A percentile compares a stretch with the other conserved stretches of the same genome.
These are phyloP conservation scores for Penicillium psychrosexuale DNA, from an alignment of 2,329 filamentous ascomycete genomes.

Conservation along the genomic window DNA sequence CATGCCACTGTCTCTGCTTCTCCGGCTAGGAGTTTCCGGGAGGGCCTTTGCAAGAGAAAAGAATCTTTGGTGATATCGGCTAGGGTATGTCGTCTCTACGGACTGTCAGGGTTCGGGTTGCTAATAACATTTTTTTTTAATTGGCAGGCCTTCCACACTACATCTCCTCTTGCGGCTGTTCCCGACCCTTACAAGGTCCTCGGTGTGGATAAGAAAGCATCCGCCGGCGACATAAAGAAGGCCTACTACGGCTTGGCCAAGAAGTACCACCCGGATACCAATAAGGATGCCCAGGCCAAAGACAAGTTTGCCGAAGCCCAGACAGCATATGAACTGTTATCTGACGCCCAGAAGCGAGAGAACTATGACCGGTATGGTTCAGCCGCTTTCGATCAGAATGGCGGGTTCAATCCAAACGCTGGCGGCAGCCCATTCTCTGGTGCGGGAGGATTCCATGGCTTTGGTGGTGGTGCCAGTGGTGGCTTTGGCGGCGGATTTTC, in stretches of 20 bases:
- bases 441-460: slow-evolving; percentile 60
- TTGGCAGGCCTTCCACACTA: slow-evolving; percentile 44
- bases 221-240: slow-evolving; percentile 88
- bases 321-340: slow-evolving; percentile 87
- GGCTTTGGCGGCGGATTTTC: slow-evolving; percentile 63
- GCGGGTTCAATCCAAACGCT: slow-evolving; percentile 74
- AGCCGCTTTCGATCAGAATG: slow-evolving; percentile 64
- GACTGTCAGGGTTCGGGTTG: not conserved
- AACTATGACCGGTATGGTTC: slow-evolving; percentile 88
- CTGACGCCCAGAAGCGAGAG: slow-evolving; percentile 88
- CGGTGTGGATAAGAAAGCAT: slow-evolving; percentile 78
- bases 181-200: slow-evolving; percentile 85
- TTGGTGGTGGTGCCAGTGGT: slow-evolving; percentile 48
- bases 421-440: slow-evolving; percentile 55
- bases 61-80: slow-evolving; percentile 22
- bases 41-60: slow-evolving; percentile 27
- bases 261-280: slow-evolving; percentile 96
- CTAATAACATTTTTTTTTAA: not conserved
- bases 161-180: slow-evolving; percentile 61
- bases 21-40: slow-evolving; percentile 26
- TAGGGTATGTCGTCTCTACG: slow-evolving; percentile 31
- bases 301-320: slow-evolving; percentile 94
- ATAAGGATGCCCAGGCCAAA: slow-evolving; percentile 90
- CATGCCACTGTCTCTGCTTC: slow-evolving; percentile 30
- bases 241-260: slow-evolving; percentile 97